phyloP scores from a whole-genome alignment of 306 rosid genomes.

The Nissolia schottii region DNA sequence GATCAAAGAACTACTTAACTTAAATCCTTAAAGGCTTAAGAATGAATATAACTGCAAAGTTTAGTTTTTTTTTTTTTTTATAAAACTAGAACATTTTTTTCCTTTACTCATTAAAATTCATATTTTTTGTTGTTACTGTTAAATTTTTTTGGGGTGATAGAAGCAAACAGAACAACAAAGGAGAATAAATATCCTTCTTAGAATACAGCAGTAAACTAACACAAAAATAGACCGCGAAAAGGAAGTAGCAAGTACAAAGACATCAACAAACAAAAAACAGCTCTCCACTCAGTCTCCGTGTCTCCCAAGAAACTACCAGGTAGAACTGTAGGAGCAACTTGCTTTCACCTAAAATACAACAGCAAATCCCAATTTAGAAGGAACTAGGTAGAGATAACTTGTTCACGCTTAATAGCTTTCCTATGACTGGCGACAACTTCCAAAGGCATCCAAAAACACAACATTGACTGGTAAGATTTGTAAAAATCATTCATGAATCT shows the following conservation, averaged over 20 bases:
- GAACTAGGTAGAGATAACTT: background rate
- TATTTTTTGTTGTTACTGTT: too few relatives aligned
- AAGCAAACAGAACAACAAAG: background rate
- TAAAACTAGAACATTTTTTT: too few relatives aligned
- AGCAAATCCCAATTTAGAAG: too few relatives aligned
- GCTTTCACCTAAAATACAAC: too few relatives aligned
- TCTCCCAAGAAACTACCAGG: background rate
- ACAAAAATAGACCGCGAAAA: background rate
- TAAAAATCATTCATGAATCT: background rate
- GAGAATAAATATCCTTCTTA: background rate
- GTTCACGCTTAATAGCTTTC: background rate
- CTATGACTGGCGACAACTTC: background rate
- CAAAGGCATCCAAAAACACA: background rate
- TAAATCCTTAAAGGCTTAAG: too few relatives aligned
- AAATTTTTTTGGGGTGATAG: too few relatives aligned
- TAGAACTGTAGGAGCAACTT: background rate
- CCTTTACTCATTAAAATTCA: too few relatives aligned
- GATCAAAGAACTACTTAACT: too few relatives aligned
- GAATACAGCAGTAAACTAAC: background rate
- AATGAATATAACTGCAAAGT: too few relatives aligned
- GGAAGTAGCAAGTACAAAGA: background rate
- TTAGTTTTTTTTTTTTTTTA: too few relatives aligned
- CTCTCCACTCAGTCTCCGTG: background rate
- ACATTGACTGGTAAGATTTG: background rate
- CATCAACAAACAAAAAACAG: background rate